These are phyloP conservation scores for Neurospora sp. DNA, from an alignment of 495 filamentous ascomycete genomes.

Conservation along the genomic window DNA sequence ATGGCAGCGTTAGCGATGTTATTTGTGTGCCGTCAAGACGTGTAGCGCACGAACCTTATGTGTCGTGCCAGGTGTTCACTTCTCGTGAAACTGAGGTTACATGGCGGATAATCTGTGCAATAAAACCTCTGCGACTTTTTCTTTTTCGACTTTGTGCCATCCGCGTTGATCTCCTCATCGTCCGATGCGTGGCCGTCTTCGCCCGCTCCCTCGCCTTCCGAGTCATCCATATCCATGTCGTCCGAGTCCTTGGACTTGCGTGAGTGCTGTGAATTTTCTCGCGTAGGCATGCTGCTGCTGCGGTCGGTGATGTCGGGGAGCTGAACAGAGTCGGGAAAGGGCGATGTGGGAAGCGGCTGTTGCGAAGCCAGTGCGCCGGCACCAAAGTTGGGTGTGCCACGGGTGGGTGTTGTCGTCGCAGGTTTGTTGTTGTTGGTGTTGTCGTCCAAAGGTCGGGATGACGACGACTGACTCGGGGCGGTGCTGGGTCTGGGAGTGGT, in stretches of 20 bases:
- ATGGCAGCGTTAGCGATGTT: constrained; percentile 6
- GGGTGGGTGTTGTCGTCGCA: constrained; percentile 49
- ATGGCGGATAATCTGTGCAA: constrained; percentile 94
- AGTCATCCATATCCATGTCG: constrained; percentile 68
- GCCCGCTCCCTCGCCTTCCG: constrained; percentile 42
- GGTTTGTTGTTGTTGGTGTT: background rate
- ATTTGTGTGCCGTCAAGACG: background rate
- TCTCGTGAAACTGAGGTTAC: constrained; percentile 87
- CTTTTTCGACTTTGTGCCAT: constrained; percentile 67
- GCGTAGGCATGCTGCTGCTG: constrained; percentile 27
- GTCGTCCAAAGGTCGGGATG: constrained; percentile 31
- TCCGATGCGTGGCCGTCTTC: constrained; percentile 66
- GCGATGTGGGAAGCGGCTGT: constrained; percentile 49
- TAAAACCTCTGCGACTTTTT: constrained; percentile 97
- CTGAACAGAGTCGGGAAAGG: constrained; percentile 43
- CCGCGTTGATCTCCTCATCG: constrained; percentile 58
- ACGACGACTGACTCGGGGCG: constrained; percentile 33
- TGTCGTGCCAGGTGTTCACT: constrained; percentile 94
- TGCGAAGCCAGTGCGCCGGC: constrained; percentile 37
- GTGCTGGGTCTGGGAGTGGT: constrained; percentile 45
- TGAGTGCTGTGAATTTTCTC: constrained; percentile 52
- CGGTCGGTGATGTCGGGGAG: constrained; percentile 34
- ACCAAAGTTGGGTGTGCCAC: constrained; percentile 38
- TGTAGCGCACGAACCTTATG: constrained; percentile 60
- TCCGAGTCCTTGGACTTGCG: constrained; percentile 57